Evolutionary conservation across 169 alveolate species (phyloP).

Genomic region (Plasmodium ovale): DNA sequence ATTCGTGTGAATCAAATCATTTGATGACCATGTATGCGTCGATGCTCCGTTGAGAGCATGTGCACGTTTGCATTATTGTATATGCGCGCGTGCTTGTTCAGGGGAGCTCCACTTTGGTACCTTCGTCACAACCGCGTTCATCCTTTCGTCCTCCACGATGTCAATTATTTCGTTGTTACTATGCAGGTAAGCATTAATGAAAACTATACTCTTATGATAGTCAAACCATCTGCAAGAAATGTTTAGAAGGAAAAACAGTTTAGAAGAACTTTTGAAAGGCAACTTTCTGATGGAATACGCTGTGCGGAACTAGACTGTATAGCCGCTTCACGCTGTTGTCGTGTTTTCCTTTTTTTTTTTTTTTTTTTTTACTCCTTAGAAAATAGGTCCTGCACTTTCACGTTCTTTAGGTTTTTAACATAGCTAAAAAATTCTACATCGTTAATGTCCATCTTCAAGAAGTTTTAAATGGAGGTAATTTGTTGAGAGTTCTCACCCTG

Average conservation of each 20-base stretch:
- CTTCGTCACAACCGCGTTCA: constrained; percentile 25
- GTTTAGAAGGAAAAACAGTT: neutral
- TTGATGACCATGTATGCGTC: neutral
- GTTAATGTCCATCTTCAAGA: constrained; percentile 38
- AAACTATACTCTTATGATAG: constrained; percentile 44
- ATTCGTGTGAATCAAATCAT: too few species aligned
- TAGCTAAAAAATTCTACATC: constrained; percentile 44
- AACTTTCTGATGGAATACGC: neutral
- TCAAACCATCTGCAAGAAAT: constrained; percentile 48
- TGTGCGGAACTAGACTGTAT: too few species aligned
- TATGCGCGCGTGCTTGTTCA: neutral
- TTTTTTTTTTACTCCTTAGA: constrained; percentile 41
- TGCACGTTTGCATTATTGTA: neutral
- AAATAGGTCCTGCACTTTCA: constrained; percentile 18
- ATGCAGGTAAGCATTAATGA: constrained; percentile 39
- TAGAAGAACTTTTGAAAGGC: neutral
- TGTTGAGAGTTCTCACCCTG: too few species aligned
- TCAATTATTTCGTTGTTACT: constrained; percentile 45
- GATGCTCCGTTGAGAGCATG: neutral
- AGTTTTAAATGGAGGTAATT: too few species aligned
- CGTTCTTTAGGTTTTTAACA: constrained; percentile 20
- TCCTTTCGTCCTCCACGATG: constrained; percentile 12
- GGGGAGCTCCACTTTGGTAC: neutral
- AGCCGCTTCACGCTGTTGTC: too few species aligned
- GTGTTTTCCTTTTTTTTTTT: neutral